Percentiles rank a stretch among this genome's conserved stretches.
phyloP scores from a whole-genome alignment of 148 eudicot species.

The Rhododendron molle region DNA sequence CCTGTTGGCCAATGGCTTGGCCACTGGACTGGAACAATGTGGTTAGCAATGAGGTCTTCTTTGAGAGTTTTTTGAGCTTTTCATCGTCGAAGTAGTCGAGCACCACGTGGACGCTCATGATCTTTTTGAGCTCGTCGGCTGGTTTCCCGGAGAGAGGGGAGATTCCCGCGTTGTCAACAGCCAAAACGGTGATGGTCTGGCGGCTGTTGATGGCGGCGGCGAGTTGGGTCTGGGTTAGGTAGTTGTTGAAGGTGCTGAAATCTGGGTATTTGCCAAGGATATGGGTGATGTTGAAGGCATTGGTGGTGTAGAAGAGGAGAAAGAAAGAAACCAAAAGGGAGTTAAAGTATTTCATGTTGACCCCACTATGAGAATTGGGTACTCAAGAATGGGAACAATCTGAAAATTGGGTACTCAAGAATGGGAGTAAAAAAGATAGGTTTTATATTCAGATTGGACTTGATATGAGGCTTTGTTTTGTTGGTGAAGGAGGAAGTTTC shows the following conservation, averaged over 20 bases:
- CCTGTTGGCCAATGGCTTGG: slow-evolving; percentile 24
- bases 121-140: slow-evolving; percentile 10
- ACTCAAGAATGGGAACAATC: background rate
- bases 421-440: background rate
- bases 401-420: background rate
- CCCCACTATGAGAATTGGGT: background rate
- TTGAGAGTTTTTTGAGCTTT: slow-evolving; percentile 23
- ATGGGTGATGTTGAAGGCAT: slow-evolving; percentile 40
- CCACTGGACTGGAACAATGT: slow-evolving; percentile 42
- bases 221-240: slow-evolving; percentile 34
- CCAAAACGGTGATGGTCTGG: slow-evolving; percentile 38
- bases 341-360: slow-evolving; percentile 13
- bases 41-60: slow-evolving; percentile 16
- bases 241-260: slow-evolving; percentile 40
- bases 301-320: slow-evolving; percentile 15
- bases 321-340: slow-evolving; percentile 8
- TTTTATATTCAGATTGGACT: background rate
- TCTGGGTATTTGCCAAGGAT: slow-evolving; percentile 24
- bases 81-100: slow-evolving; percentile 38
- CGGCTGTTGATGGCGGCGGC: slow-evolving; percentile 25
- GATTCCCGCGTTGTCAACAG: slow-evolving; percentile 20
- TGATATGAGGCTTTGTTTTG: background rate
- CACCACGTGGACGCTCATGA: slow-evolving; percentile 37
- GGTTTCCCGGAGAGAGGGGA: slow-evolving; percentile 25
- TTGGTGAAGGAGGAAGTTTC: background rate